These are phyloP conservation scores for maize (Zea mays) DNA, from an alignment of 176 grass and related monocot species.

Conservation along the genomic window Zm-B73-REFERENCE-NAM-5.0 NC_050099.1:180205001-180205500, in stretches of 20 bases:
- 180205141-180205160: background rate
- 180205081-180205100: background rate
- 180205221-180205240: background rate
- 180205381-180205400: no score
- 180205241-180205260: background rate
- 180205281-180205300: background rate
- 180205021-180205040: background rate
- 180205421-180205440: background rate
- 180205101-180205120: background rate
- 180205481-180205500: background rate
- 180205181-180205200: background rate
- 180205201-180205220: constrained; percentile 10
- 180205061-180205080: background rate
- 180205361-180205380: background rate
- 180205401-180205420: background rate
- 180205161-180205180: background rate
- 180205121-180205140: background rate
- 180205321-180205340: background rate
- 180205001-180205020: background rate
- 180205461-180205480: background rate
- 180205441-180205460: no score
- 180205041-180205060: background rate
- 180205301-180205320: background rate
- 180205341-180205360: background rate
- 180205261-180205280: background rate